Evolutionary conservation across 2,329 filamentous ascomycete species (phyloP), one percentile per base, ranked within the genome.

Genomic region (Ophidiomyces ophidiicola): DNA sequence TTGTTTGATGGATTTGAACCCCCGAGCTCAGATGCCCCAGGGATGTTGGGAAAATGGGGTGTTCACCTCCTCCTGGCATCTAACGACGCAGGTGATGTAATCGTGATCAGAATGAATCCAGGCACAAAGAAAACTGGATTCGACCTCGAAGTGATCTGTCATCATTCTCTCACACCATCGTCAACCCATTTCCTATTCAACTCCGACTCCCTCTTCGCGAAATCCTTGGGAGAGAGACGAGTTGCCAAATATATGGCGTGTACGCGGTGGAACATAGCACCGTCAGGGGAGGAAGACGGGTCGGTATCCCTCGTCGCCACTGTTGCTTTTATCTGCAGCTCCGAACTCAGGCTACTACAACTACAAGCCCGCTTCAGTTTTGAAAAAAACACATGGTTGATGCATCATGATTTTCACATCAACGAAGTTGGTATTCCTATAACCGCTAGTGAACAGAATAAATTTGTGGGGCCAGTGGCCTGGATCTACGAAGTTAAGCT

Each of bases 81-180:
- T 1, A 65, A 62, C 39, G 63, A 66, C 46, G 48, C 50, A 15
- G 57, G 60, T 42, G 59, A 63, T 42, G 41, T 62, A 15, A 48
- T 56, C 25, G 26, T 62, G 1, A 35, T 63, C 11, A 52, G 44
- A 4, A 42, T 59, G 2, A 46, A 24, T 32, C n/a, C 29, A 37
- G 2, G 30, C 38, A 32, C 25, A 10, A 32, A 40, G 31, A 32
- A 36, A 6, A 32, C n/a, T n/a, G n/a, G n/a, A 3, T 39, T 20
- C 20, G n/a, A 6, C 6, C 12, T 12, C 12, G 49, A 57, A 4
- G 51, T 58, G 5, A 15, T 61, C 7, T 47, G 51, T 4, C 33
- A 50, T 17, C 45, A 46, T 20, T 40, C 49, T 6, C 10, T 61
- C 0, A 5, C 44, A 6, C 39, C 46, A 2, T 35, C 37, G 8